Base-by-base conservation (phyloP, 306 rosid genomes). In the Gastrolobium bilobum region DNA sequence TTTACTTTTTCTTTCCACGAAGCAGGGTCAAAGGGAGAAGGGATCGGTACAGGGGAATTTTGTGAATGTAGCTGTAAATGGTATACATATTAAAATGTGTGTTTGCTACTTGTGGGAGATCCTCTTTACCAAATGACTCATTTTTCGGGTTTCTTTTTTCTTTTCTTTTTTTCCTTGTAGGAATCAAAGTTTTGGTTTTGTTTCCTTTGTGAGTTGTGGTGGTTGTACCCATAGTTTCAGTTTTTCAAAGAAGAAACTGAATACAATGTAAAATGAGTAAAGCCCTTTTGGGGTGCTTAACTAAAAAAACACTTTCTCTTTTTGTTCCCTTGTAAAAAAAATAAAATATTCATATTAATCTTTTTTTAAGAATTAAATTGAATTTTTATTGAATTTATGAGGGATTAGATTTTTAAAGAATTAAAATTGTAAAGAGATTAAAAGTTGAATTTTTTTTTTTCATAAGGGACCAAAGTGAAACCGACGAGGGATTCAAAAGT, bases 11-110 rank as follows among this genome's bases (percentile, higher is more conserved):
- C 13, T 81, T 74, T 78, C 71, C 52, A 14, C 11, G 14, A 72
- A 80, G 76, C 71, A 62, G 60, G 80, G 81, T 72, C 65, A 71
- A 56, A 30, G 74, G 69, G 88, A 73, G 84, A 58, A 80, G 73
- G 72, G 88, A 81, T 39, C 1, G 31, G 73, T 65, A 7, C 53
- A 42, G 75, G 33, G 9, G 76, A 34, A 15, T 62, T 75, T 84
- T 75, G 79, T 52, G 68, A 37, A 44, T 73, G 79, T 74, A 59
- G 47, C 58, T 85, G 81, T 72, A 77, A 56, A 76, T 77, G 71
- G 69, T 57, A 79, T 53, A 67, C 38, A 30, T 66, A 14, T 58
- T 48, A 65, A 76, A 40, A 68, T 29, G 78, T 77, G 86, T 81
- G 87, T 46, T 6, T 76, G 69, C 66, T 66, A 50, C 31, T 59